Percentiles rank a stretch among this genome's conserved stretches.
phyloP scores from a whole-genome alignment of 129 eudicot genomes.

The Flaveria brownii region DNA sequence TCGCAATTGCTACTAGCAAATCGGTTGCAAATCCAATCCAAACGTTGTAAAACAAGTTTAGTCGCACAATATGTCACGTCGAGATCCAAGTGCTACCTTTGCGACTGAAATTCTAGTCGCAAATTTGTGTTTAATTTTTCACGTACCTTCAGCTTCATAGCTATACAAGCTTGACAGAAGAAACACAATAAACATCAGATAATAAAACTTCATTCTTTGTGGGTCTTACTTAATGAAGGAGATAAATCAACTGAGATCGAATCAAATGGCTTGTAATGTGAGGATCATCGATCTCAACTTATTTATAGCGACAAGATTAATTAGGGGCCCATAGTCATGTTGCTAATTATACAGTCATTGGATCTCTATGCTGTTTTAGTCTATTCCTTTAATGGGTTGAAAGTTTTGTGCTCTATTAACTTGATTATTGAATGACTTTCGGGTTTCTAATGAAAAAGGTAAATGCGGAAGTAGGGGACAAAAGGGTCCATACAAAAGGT shows the following conservation, averaged over 20 bases:
- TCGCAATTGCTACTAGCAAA: no score
- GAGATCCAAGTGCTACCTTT: no score
- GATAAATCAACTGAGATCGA: neutral
- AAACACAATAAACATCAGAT: conserved; percentile 31
- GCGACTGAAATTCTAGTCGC: no score
- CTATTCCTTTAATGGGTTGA: conserved; percentile 20
- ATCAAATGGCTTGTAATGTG: neutral
- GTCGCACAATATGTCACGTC: no score
- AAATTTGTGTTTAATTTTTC: no score
- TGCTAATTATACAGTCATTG: conserved; percentile 5
- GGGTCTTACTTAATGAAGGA: neutral
- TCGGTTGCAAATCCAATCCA: no score
- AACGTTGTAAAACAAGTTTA: no score
- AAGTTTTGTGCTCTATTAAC: conserved; percentile 13
- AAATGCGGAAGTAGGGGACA: conserved; percentile 38
- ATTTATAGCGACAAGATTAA: conserved; percentile 27
- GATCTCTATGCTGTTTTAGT: neutral
- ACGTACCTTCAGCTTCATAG: conserved; percentile 53
- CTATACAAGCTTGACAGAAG: conserved; percentile 39
- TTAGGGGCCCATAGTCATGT: conserved; percentile 20
- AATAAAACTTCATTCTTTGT: conserved; percentile 37
- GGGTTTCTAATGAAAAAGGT: conserved; percentile 14
- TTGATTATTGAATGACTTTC: conserved; percentile 12
- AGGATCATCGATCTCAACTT: conserved; percentile 1
- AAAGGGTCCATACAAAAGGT: conserved; percentile 30